These are phyloP conservation scores for Steccherinum ochraceum DNA, from an alignment of 768 basidiomycete genomes.

Conservation along the genomic window DNA sequence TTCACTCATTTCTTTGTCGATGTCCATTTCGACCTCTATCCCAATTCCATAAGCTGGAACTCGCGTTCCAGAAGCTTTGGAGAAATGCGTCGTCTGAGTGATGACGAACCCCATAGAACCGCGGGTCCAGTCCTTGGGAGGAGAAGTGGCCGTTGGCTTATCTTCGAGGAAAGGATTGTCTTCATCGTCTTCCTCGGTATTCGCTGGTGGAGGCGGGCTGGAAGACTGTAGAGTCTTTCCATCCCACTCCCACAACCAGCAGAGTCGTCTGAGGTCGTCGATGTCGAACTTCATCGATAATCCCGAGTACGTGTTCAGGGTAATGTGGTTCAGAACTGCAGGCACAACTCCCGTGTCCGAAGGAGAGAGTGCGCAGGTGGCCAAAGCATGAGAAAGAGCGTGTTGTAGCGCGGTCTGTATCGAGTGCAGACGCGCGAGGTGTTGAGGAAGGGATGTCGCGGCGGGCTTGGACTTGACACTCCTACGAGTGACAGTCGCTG, in stretches of 20 bases:
- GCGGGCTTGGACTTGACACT: conserved; percentile 16
- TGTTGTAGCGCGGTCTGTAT: conserved; percentile 71
- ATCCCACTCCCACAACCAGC: conserved; percentile 92
- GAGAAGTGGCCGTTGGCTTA: conserved; percentile 20
- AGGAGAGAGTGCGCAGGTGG: conserved; percentile 75
- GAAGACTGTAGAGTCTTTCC: conserved; percentile 29
- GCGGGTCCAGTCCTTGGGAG: conserved; percentile 65
- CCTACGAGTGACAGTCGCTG: conserved; percentile 37
- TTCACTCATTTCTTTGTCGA: conserved; percentile 12
- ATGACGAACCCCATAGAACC: conserved; percentile 77
- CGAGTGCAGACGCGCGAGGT: conserved; percentile 54
- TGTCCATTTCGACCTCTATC: conserved; percentile 27
- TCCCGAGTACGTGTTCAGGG: conserved; percentile 63
- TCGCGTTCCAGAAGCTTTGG: conserved; percentile 58
- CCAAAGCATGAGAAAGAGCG: conserved; percentile 80
- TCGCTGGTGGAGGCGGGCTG: background rate
- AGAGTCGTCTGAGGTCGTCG: conserved; percentile 69
- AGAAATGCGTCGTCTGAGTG: conserved; percentile 66
- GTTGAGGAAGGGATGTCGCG: conserved; percentile 38
- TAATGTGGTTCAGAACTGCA: conserved; percentile 74
- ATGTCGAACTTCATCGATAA: conserved; percentile 55
- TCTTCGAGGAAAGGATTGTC: conserved; percentile 69
- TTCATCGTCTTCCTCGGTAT: conserved; percentile 33
- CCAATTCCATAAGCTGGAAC: conserved; percentile 80
- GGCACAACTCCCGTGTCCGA: conserved; percentile 69